Conservation (phyloP, 495 filamentous ascomycete species). For the Stereocaulon alpinum region DNA sequence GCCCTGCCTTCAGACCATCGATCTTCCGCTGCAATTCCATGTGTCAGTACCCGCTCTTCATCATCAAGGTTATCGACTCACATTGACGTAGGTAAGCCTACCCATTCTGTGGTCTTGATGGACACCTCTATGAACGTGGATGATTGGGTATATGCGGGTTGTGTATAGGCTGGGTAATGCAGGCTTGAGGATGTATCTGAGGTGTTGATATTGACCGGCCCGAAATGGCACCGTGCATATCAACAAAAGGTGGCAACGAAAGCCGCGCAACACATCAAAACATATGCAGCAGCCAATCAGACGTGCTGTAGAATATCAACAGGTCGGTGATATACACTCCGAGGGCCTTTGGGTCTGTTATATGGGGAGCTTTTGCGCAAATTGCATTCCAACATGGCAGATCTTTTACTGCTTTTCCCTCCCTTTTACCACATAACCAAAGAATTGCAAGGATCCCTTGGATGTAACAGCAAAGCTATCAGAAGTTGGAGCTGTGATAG, state of each 20-base stretch:
- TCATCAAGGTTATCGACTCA: constrained; percentile 15
- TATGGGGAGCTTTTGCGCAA: not conserved
- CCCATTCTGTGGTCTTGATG: constrained; percentile 24
- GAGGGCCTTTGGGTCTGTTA: not conserved
- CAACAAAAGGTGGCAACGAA: not conserved
- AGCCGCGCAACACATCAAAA: not conserved
- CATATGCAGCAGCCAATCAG: not conserved
- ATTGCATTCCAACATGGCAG: too few species aligned
- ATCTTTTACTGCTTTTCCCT: too few species aligned
- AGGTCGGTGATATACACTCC: not conserved
- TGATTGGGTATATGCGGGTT: not conserved
- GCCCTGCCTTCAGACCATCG: constrained; percentile 35
- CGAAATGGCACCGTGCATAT: not conserved
- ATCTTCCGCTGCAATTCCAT: constrained; percentile 30
- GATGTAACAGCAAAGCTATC: not conserved
- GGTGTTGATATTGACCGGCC: not conserved
- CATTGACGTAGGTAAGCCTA: constrained; percentile 33
- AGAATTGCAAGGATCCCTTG: not conserved
- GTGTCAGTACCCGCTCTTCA: not conserved
- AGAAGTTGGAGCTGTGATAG: not conserved
- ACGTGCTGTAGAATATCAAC: not conserved
- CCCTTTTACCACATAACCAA: too few species aligned
- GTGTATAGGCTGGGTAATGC: not conserved
- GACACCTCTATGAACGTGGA: not conserved
- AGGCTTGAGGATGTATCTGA: not conserved